phyloP scores from a whole-genome alignment of 352 stramenopile genomes.

The Pelagophyceae sp. region DNA sequence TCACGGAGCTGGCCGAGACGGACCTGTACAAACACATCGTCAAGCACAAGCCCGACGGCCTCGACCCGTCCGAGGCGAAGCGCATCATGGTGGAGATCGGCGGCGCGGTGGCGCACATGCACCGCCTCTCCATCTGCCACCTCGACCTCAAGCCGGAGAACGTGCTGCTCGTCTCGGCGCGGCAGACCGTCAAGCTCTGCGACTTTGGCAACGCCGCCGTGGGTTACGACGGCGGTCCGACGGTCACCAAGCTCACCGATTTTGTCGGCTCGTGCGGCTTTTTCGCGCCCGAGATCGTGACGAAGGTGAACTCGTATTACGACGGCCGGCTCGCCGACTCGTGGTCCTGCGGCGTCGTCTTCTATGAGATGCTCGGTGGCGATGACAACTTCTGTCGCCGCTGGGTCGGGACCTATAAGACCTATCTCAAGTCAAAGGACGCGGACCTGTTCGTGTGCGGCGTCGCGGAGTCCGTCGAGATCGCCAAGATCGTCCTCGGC shows the following conservation, averaged over 20 bases:
- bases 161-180: slow-evolving; percentile 64
- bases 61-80: background rate
- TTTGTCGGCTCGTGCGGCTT: slow-evolving; percentile 55
- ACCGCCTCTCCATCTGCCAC: slow-evolving; percentile 45
- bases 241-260: slow-evolving; percentile 43
- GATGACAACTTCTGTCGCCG: slow-evolving; percentile 53
- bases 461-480: no score
- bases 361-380: slow-evolving; percentile 63
- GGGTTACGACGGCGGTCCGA: background rate
- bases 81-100: background rate
- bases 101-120: background rate
- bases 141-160: slow-evolving; percentile 97
- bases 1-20: background rate
- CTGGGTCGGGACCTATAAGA: slow-evolving; percentile 63
- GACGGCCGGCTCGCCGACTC: slow-evolving; percentile 56
- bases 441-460: no score
- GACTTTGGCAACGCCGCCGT: slow-evolving; percentile 10
- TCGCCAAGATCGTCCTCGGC: no score
- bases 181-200: background rate
- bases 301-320: slow-evolving; percentile 49
- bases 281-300: slow-evolving; percentile 58
- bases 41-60: background rate
- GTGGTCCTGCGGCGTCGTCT: slow-evolving; percentile 62
- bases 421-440: no score
- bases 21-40: background rate